Base-by-base conservation (phyloP, 495 filamentous ascomycete genomes). In the Neurospora tetraspora region DNA sequence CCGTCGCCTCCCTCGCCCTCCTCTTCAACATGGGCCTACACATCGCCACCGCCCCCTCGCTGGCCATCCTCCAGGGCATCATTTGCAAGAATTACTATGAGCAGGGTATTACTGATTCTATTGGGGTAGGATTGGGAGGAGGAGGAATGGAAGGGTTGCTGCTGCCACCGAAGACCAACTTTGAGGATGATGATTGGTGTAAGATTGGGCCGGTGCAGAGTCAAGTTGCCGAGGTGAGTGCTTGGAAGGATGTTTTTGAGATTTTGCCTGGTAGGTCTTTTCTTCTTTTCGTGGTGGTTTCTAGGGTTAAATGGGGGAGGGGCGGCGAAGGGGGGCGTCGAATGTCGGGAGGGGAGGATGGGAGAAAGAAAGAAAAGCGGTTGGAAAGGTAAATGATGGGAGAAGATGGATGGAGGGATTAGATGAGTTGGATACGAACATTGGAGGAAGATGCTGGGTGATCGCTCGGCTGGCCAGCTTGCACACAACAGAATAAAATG, bases 171-270 rank as follows among this genome's bases (percentile, higher is more conserved):
- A 5, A 18, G 42, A 45, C 18, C 10, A 40, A 2, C 16, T 53
- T 47, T 59, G 23, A 31, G 31, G 31, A 34, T 34, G 18, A 59
- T 8, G 71, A 76, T 37, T 1, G 42, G 34, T 85, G 84, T 69
- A 84, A 84, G 74, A 79, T 84, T 14, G 82, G 81, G 61, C 70
- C 78, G 2, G 82, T 85, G 36, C 84, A 86, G 75, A 81, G 76
- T 42, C 81, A 85, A 53, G 69, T 85, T 42, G 84, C 84, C 2
- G 73, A 82, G 65, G 73, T 86, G n/a, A 74, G 74, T 12, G 84
- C 80, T 2, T 85, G 82, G 75, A 83, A 81, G 72, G 79, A 83
- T 37, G 82, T 79, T 9, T 80, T 82, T 37, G 80, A 81, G 39
- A 73, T 77, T 8, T 39, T 86, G 9, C 84, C 83, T 10, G 74